Evolutionary conservation across 768 basidiomycete species (phyloP).

Genomic region (Mrakia hoshinonis): DNA sequence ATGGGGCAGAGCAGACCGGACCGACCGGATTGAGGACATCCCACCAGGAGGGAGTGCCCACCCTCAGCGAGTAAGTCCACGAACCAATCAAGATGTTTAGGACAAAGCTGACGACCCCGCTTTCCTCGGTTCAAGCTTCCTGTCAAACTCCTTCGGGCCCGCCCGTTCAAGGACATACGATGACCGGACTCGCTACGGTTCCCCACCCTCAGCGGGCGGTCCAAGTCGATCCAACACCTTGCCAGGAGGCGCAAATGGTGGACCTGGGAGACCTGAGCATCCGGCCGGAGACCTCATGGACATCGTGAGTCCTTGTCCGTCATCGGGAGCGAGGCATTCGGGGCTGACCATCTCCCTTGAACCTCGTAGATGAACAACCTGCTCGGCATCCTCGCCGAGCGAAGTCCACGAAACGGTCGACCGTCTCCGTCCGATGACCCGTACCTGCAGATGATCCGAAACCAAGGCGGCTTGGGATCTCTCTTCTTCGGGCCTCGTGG

Average conservation of each 20-base stretch:
- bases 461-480: constrained; percentile 19
- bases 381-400: constrained; percentile 2
- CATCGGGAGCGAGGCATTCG: too few species aligned
- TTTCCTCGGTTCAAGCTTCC: background rate
- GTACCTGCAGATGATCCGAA: constrained; percentile 15
- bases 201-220: background rate
- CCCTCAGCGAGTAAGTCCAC: constrained; percentile 14
- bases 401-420: background rate
- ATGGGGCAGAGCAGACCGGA: constrained; percentile 4
- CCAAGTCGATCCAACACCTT: background rate
- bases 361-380: constrained; percentile 15
- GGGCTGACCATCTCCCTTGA: too few species aligned
- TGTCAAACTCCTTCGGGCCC: background rate
- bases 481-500: constrained; percentile 11
- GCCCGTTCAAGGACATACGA: background rate
- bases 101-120: too few species aligned
- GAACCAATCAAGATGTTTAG: background rate
- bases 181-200: background rate
- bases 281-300: constrained; percentile 5
- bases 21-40: background rate
- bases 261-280: background rate
- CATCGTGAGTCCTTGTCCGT: background rate
- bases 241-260: background rate
- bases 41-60: constrained; percentile 16
- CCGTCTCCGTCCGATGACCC: constrained; percentile 17